These are phyloP conservation scores for Pyrenula massariospora DNA, from an alignment of 495 filamentous ascomycete genomes.

Conservation along the genomic window DNA sequence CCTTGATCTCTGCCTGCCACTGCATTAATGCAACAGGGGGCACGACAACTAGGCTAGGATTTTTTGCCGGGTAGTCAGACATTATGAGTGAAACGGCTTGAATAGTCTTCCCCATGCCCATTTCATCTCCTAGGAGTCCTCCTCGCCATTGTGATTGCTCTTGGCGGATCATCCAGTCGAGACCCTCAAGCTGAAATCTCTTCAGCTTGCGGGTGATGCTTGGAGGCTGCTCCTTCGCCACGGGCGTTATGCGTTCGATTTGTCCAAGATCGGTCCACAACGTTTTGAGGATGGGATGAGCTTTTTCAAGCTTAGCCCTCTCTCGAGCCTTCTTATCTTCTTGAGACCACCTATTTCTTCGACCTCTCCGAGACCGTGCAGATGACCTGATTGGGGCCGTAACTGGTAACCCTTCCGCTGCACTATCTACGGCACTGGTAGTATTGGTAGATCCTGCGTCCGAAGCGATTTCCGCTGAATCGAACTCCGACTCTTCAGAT, in stretches of 20 bases:
- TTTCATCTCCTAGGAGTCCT: slow-evolving; percentile 86
- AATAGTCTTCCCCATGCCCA: slow-evolving; percentile 98
- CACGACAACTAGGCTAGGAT: slow-evolving; percentile 78
- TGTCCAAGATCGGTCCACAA: slow-evolving; percentile 75
- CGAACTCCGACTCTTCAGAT: not conserved
- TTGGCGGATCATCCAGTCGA: slow-evolving; percentile 88
- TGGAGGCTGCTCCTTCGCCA: slow-evolving; percentile 59
- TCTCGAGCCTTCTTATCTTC: slow-evolving; percentile 22
- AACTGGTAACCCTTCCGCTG: not conserved
- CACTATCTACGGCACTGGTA: not conserved
- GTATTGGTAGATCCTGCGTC: not conserved
- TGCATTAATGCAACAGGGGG: slow-evolving; percentile 96
- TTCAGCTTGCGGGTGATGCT: slow-evolving; percentile 75
- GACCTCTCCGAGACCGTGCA: not conserved
- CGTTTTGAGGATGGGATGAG: slow-evolving; percentile 64
- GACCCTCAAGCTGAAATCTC: slow-evolving; percentile 82
- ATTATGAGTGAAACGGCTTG: slow-evolving; percentile 95
- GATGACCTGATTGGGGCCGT: not conserved
- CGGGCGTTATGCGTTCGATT: slow-evolving; percentile 50
- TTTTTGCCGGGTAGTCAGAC: slow-evolving; percentile 79
- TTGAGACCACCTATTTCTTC: not conserved
- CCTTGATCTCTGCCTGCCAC: slow-evolving; percentile 84
- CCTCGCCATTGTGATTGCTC: slow-evolving; percentile 77
- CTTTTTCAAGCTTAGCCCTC: slow-evolving; percentile 53
- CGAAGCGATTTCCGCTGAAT: not conserved